Evolutionary conservation across 192 early-diverging fungal species (phyloP).

Genomic region (Backusella morwellensis): DNA sequence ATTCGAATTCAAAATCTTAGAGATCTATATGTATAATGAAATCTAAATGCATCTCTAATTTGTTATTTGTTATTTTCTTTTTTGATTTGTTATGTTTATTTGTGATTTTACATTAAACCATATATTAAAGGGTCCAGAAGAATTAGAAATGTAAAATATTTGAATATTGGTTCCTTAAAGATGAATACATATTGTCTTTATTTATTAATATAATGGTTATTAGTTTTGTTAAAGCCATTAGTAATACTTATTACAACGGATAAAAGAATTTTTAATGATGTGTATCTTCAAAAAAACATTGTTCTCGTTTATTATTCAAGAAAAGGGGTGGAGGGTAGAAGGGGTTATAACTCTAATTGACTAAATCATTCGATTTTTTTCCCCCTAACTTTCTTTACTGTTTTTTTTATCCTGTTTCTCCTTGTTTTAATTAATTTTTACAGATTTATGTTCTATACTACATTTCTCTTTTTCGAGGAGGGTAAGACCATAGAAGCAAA

Average conservation of each 20-base stretch:
- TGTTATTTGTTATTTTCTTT: not conserved
- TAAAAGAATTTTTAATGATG: not conserved
- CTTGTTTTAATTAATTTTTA: conserved; percentile 8
- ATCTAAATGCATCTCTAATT: not conserved
- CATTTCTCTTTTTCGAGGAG: not conserved
- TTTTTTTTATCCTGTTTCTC: not conserved
- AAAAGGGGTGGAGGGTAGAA: not conserved
- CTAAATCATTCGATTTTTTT: not conserved
- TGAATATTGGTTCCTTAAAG: not conserved
- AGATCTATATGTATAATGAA: not conserved
- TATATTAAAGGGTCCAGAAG: conserved; percentile 3
- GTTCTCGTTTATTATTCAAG: not conserved
- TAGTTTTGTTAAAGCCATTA: not conserved
- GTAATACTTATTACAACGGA: not conserved
- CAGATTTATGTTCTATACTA: not conserved
- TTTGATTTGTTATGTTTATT: not conserved
- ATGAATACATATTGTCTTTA: not conserved
- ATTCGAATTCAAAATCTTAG: not conserved
- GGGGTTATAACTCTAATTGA: not conserved
- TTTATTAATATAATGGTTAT: not conserved
- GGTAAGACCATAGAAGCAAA: not conserved
- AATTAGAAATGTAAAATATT: not conserved
- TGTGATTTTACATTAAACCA: not conserved
- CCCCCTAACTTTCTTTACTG: not conserved
- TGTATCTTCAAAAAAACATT: not conserved